Base-by-base conservation (phyloP, 441 rosid genomes). In the Gossypium lobatum region DNA sequence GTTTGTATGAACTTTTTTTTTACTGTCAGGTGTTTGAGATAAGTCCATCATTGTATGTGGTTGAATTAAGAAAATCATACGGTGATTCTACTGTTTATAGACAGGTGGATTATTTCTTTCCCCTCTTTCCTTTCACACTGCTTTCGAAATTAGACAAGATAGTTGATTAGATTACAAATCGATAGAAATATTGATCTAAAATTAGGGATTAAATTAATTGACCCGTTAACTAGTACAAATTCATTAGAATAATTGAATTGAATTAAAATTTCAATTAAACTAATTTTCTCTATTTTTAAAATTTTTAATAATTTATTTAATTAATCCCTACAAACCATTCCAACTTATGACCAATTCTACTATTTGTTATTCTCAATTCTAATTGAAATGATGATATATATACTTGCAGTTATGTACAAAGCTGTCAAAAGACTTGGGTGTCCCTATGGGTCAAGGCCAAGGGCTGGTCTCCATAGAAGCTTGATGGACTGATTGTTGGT, bases 71-170 rank as follows among this genome's bases (percentile, higher is more conserved):
- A 80, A 95, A 95, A 89, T 84, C 93, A 10, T 80, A 74, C 39
- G 99, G 99, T 48, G 99, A 95, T 83, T 59, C 98, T 71, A 59
- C 78, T 16, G 82, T 75, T 50, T 95, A 95, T 83, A 88, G 97
- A 89, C 92, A 93, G 90, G 99, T 91, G 85, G 3, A 13, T 16
- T 62, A 52, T 18, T 26, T 59, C 17, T 26, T 59, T 52, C 67
- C 26, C 4, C 1, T 20, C 26, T n/a, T 31, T 20, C 14, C 0
- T 59, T 6, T 55, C 14, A 46, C 13, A 37, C 5, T 26, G 0
- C 8, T 9, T 39, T 9, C 0, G 0, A 9, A 39, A 9, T 39
- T 39, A 39, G 13, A 39, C 6, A 0, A 39, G 0, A 9, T 0
- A 0, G 3, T 9, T 9, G 13, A 0, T 39, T 0, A 0, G 0